Percentiles rank a stretch among this genome's conserved stretches.
Conservation (phyloP, 2,329 filamentous ascomycete genomes). For the Ilyonectria mors-panacis region DNA sequence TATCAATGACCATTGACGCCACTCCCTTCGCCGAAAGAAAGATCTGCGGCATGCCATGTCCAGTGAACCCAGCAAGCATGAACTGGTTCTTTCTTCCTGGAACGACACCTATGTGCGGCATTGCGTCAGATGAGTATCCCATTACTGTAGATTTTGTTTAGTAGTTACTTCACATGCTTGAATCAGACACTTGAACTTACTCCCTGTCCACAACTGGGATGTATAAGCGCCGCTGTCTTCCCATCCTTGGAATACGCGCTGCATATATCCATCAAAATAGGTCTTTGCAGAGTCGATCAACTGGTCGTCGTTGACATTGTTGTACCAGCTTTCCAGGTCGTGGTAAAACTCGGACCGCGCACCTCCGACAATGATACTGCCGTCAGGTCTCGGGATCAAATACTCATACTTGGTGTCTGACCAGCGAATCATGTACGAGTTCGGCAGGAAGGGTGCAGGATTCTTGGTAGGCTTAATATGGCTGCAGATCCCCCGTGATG, state of each 20-base stretch:
- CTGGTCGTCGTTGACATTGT: slow-evolving; percentile 22
- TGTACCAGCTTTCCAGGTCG: slow-evolving; percentile 25
- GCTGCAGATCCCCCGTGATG: slow-evolving; percentile 18
- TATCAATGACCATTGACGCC: slow-evolving; percentile 18
- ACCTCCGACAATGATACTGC: slow-evolving; percentile 27
- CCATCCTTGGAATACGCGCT: slow-evolving; percentile 26
- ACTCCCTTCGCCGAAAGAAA: slow-evolving; percentile 48
- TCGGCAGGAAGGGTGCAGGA: slow-evolving; percentile 10
- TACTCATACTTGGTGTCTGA: slow-evolving; percentile 23
- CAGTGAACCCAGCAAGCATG: slow-evolving; percentile 65
- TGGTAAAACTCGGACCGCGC: slow-evolving; percentile 25
- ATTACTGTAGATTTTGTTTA: slow-evolving; percentile 50
- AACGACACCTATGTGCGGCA: slow-evolving; percentile 61
- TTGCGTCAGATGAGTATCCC: slow-evolving; percentile 59
- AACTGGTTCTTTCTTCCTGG: slow-evolving; percentile 56
- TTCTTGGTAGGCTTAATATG: slow-evolving; percentile 23
- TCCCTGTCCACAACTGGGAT: slow-evolving; percentile 22
- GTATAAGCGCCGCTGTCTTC: slow-evolving; percentile 26
- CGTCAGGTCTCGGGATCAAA: slow-evolving; percentile 22
- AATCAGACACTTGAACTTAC: background rate
- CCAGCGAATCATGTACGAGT: slow-evolving; percentile 28
- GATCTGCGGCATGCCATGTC: slow-evolving; percentile 66
- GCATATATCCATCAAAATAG: slow-evolving; percentile 31
- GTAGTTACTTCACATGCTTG: background rate
- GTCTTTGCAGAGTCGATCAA: slow-evolving; percentile 25